Percentiles rank a stretch among this genome's conserved stretches.
These are phyloP conservation scores for Bertia moriformis DNA, from an alignment of 2,329 filamentous ascomycete species.

Conservation along the genomic window DNA sequence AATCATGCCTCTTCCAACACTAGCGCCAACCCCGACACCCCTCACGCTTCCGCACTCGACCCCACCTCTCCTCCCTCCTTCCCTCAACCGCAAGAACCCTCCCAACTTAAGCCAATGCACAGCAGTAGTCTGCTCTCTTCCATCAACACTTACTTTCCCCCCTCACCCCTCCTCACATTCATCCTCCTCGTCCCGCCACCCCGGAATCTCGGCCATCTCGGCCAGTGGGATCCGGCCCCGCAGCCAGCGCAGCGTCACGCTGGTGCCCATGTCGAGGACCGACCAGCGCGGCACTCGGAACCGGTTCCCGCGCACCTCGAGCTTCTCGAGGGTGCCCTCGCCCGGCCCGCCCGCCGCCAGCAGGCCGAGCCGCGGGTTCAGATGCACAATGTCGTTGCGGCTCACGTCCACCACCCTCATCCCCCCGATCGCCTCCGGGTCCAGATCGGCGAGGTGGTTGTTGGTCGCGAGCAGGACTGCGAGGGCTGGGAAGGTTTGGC, in stretches of 20 bases:
- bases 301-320: conserved; percentile 72
- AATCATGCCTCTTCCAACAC: too few species aligned
- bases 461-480: conserved; percentile 60
- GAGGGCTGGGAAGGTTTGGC: conserved; percentile 54
- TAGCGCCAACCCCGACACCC: too few species aligned
- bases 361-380: conserved; percentile 70
- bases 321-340: conserved; percentile 36
- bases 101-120: too few species aligned
- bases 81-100: too few species aligned
- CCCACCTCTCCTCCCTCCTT: too few species aligned
- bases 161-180: too few species aligned
- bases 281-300: conserved; percentile 80
- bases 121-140: too few species aligned
- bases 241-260: conserved; percentile 69
- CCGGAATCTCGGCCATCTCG: conserved; percentile 29
- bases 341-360: conserved; percentile 37
- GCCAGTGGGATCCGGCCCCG: conserved; percentile 57
- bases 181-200: neutral
- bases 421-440: conserved; percentile 60
- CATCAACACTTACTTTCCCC: too few species aligned
- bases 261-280: conserved; percentile 73
- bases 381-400: conserved; percentile 71
- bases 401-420: conserved; percentile 63
- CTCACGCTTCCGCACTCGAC: too few species aligned
- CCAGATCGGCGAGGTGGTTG: conserved; percentile 63